phyloP scores from a whole-genome alignment of 148 eudicot genomes.

The Polygonum maritimum region DNA sequence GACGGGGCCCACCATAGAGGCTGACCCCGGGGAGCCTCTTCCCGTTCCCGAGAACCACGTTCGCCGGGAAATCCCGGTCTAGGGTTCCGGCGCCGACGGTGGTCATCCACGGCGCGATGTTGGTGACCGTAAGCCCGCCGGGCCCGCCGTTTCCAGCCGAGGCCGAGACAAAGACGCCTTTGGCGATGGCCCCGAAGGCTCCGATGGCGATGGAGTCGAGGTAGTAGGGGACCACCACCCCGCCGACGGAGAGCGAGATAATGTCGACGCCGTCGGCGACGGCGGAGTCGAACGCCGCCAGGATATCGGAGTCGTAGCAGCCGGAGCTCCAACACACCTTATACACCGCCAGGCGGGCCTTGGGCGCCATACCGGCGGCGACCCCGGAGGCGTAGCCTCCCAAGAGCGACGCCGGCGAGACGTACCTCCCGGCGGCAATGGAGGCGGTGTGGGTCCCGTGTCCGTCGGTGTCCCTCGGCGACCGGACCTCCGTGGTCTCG shows the following conservation, averaged over 20 bases:
- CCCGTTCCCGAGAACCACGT: slow-evolving; percentile 74
- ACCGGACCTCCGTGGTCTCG: slow-evolving; percentile 39
- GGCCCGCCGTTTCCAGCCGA: slow-evolving; percentile 96
- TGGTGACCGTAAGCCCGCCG: slow-evolving; percentile 70
- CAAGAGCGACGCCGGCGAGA: slow-evolving; percentile 63
- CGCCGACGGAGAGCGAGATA: slow-evolving; percentile 72
- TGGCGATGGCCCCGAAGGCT: slow-evolving; percentile 55
- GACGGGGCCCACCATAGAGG: slow-evolving; percentile 62
- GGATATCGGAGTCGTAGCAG: slow-evolving; percentile 86
- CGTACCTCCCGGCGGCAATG: slow-evolving; percentile 90
- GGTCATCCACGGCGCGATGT: slow-evolving; percentile 88
- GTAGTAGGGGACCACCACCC: slow-evolving; percentile 80
- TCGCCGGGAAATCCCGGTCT: slow-evolving; percentile 85
- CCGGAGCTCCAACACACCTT: slow-evolving; percentile 96
- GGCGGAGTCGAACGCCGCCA: slow-evolving; percentile 82
- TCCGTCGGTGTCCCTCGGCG: slow-evolving; percentile 80
- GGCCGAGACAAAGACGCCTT: slow-evolving; percentile 76
- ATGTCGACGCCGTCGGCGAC: slow-evolving; percentile 86
- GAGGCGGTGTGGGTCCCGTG: slow-evolving; percentile 98
- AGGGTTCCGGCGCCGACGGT: slow-evolving; percentile 85
- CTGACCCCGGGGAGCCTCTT: slow-evolving; percentile 50
- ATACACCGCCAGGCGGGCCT: slow-evolving; percentile 76
- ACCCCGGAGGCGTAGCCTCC: slow-evolving; percentile 85
- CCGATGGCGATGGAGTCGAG: slow-evolving; percentile 88
- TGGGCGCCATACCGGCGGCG: slow-evolving; percentile 95